Percentiles rank a stretch among this genome's conserved stretches.
Conservation (phyloP, 176 grass and related monocot genomes). For the Oropetium thomaeum region DNA sequence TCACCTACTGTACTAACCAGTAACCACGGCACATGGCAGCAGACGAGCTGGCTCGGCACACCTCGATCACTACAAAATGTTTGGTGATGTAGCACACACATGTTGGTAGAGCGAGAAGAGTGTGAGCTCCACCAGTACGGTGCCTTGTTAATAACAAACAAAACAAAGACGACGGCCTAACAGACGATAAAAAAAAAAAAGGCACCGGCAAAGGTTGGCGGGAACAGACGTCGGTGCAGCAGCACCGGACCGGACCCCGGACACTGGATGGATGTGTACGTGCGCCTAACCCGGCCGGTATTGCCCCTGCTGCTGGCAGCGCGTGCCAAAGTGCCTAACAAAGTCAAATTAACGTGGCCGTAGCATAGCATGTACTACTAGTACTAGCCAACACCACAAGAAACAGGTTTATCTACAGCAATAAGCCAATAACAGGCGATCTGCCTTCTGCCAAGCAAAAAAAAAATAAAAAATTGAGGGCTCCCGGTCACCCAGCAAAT, state of each 20-base stretch:
- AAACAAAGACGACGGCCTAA: constrained; percentile 5
- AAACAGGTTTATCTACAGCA: no score
- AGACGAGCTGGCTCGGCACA: not conserved
- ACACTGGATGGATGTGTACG: not conserved
- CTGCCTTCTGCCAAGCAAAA: no score
- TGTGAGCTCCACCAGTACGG: not conserved
- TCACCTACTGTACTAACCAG: no score
- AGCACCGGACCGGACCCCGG: not conserved
- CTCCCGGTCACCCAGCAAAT: no score
- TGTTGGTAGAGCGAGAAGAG: not conserved
- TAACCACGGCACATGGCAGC: not conserved
- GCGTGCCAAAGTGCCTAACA: no score
- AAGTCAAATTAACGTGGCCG: not conserved
- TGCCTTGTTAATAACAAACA: not conserved
- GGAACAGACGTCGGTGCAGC: not conserved
- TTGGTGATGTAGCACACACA: not conserved
- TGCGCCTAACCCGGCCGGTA: not conserved
- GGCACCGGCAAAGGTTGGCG: not conserved
- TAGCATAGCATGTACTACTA: no score
- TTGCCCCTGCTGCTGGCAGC: not conserved
- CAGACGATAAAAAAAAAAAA: not conserved
- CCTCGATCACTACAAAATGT: not conserved
- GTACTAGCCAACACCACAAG: not conserved
- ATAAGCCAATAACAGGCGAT: no score
- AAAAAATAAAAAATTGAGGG: no score